phyloP scores from a whole-genome alignment of 331 rosid species.

The Malus hybrid region DNA sequence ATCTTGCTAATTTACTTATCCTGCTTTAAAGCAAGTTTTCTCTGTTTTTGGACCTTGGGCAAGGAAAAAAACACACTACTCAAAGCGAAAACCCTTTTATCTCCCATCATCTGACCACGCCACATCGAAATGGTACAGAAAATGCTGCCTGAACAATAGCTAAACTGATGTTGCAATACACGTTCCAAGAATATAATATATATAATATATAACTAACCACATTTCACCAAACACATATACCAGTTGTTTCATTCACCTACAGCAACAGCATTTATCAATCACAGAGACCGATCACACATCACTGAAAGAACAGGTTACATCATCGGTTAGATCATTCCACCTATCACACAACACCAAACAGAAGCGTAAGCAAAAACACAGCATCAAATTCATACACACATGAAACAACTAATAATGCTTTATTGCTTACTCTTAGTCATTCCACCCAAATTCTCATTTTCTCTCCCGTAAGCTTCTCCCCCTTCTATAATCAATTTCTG shows the following conservation, averaged over 20 bases:
- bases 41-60: no score
- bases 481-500: constrained; percentile 91
- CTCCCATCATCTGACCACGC: neutral
- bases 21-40: no score
- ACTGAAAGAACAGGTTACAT: constrained; percentile 53
- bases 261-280: constrained; percentile 33
- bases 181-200: neutral
- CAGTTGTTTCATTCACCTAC: constrained; percentile 21
- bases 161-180: constrained; percentile 5
- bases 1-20: no score
- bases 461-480: constrained; percentile 74
- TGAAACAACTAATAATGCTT: constrained; percentile 35
- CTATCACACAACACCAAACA: constrained; percentile 38
- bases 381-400: constrained; percentile 43
- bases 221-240: constrained; percentile 30
- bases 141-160: neutral
- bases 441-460: constrained; percentile 58
- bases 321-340: constrained; percentile 67
- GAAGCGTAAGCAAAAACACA: constrained; percentile 14
- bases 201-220: neutral
- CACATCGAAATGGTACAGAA: neutral
- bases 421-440: constrained; percentile 35
- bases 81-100: no score
- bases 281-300: constrained; percentile 37
- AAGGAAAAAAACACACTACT: no score